These are phyloP conservation scores for Macrolepiota albuminosa DNA, from an alignment of 768 basidiomycete species.

Conservation along the genomic window DNA sequence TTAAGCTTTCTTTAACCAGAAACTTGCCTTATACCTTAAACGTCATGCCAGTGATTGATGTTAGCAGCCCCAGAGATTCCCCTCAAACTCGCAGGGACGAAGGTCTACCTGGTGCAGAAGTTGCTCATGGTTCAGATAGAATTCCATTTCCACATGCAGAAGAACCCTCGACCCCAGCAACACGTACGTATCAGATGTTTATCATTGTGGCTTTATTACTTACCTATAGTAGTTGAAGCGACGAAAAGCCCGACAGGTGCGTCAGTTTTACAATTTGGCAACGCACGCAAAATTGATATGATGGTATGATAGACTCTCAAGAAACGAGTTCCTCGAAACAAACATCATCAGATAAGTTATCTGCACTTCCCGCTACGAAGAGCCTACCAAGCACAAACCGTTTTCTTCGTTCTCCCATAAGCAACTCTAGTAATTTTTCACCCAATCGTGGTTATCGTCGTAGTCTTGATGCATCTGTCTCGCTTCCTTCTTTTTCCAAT, in stretches of 20 bases:
- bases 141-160: constrained; percentile 7
- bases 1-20: not conserved
- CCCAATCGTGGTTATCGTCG: constrained; percentile 29
- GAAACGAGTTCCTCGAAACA: constrained; percentile 43
- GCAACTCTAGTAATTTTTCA: constrained; percentile 19
- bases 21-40: not conserved
- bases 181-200: not conserved
- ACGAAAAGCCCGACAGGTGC: not conserved
- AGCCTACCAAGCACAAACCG: constrained; percentile 30
- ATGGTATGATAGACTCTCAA: constrained; percentile 19
- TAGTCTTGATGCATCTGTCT: constrained; percentile 37
- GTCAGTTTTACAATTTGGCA: not conserved
- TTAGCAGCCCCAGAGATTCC: not conserved
- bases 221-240: not conserved
- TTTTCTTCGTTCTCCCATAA: constrained; percentile 28
- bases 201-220: not conserved
- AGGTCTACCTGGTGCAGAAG: not conserved
- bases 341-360: constrained; percentile 40
- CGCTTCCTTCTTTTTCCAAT: constrained; percentile 35
- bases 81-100: not conserved
- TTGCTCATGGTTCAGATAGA: not conserved
- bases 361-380: constrained; percentile 29
- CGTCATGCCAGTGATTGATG: not conserved
- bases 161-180: not conserved
- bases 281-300: not conserved